A percentile compares a stretch with the other conserved stretches of the same genome.
Conservation (phyloP, 768 basidiomycete genomes). For the Gelatoporia subvermispora region DNA sequence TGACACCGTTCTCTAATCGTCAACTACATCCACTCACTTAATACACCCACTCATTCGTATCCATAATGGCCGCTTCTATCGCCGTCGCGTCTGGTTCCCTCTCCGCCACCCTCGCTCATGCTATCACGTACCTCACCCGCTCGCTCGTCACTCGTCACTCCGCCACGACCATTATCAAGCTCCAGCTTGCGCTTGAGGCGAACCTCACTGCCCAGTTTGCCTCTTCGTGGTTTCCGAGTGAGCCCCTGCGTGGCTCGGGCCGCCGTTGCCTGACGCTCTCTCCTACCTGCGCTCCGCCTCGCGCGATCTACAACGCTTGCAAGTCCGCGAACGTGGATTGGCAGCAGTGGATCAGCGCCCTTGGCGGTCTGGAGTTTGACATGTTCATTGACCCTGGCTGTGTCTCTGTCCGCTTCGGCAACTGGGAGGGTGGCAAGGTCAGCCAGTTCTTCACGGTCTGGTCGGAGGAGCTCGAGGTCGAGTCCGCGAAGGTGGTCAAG, state of each 20-base stretch:
- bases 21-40: constrained; percentile 16
- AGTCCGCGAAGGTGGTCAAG: constrained; percentile 8
- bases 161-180: constrained; percentile 58
- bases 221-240: constrained; percentile 57
- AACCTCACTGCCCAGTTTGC: constrained; percentile 69
- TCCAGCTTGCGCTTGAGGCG: constrained; percentile 67
- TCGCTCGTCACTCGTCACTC: constrained; percentile 55
- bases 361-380: constrained; percentile 70
- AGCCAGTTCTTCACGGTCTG: constrained; percentile 58
- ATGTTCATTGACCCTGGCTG: constrained; percentile 79
- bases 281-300: constrained; percentile 63
- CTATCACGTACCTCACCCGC: constrained; percentile 67
- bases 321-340: constrained; percentile 66
- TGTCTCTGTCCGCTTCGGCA: constrained; percentile 61
- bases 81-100: constrained; percentile 37
- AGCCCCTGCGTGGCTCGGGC: constrained; percentile 65
- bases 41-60: constrained; percentile 5
- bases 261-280: constrained; percentile 74
- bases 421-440: constrained; percentile 35
- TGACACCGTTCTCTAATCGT: constrained; percentile 14
- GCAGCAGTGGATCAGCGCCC: constrained; percentile 72
- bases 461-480: constrained; percentile 43
- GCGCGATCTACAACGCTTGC: constrained; percentile 67
- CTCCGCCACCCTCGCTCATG: constrained; percentile 66
- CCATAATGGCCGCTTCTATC: constrained; percentile 28